phyloP scores from a whole-genome alignment of 2,329 filamentous ascomycete genomes.

The Fusarium humuli region DNA sequence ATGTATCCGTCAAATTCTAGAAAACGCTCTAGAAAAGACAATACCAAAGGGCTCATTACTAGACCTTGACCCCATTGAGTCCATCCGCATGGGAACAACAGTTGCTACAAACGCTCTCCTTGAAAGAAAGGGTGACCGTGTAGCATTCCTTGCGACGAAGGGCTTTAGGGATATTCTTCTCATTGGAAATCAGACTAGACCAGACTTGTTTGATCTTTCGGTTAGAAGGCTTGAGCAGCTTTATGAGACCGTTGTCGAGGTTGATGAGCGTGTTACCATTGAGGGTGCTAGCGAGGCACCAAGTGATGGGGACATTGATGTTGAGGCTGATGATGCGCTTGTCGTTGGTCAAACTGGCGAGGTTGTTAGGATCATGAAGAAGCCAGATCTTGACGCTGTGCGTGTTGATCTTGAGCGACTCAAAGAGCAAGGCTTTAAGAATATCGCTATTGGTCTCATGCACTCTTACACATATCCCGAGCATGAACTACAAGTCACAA shows the following conservation, averaged over 20 bases:
- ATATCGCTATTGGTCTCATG: constrained; percentile 71
- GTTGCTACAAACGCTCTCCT: constrained; percentile 83
- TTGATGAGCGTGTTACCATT: constrained; percentile 80
- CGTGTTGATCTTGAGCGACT: constrained; percentile 68
- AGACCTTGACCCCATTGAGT: constrained; percentile 61
- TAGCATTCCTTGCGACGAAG: constrained; percentile 76
- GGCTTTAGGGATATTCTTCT: constrained; percentile 78
- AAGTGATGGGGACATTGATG: constrained; percentile 60
- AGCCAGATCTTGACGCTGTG: constrained; percentile 67
- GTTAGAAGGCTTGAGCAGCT: constrained; percentile 76
- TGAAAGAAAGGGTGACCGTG: constrained; percentile 77
- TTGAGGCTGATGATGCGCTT: constrained; percentile 63
- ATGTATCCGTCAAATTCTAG: constrained; percentile 68
- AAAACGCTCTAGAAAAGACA: constrained; percentile 48
- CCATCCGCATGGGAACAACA: constrained; percentile 84
- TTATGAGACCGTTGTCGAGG: constrained; percentile 76
- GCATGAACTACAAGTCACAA: constrained; percentile 60
- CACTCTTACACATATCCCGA: constrained; percentile 75
- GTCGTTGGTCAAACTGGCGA: constrained; percentile 76
- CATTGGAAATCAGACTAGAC: constrained; percentile 80
- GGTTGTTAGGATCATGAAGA: constrained; percentile 72
- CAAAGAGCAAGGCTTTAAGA: constrained; percentile 68
- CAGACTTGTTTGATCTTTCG: constrained; percentile 78
- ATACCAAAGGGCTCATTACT: constrained; percentile 52
- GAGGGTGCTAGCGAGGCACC: constrained; percentile 81